Evolutionary conservation across 2,329 filamentous ascomycete species (phyloP).

Genomic region (Talaromyces sp.): DNA sequence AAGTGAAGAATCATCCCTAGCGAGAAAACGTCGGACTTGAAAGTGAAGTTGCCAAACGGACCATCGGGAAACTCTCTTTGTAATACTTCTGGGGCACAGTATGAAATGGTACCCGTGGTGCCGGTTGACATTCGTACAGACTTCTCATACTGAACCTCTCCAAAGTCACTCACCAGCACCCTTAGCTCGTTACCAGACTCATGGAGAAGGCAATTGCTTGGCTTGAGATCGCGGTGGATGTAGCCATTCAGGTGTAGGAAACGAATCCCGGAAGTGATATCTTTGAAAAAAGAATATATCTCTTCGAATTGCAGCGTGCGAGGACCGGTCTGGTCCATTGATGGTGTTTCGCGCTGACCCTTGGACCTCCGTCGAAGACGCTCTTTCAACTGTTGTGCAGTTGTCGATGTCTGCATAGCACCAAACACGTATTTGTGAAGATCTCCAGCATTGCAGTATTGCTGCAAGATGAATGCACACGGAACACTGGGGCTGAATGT

Average conservation of each 20-base stretch:
- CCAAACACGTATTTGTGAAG: conserved; percentile 81
- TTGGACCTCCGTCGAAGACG: conserved; percentile 76
- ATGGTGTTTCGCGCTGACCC: conserved; percentile 61
- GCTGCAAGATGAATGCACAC: conserved; percentile 93
- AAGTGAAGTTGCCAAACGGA: conserved; percentile 84
- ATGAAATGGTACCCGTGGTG: conserved; percentile 92
- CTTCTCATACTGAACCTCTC: conserved; percentile 85
- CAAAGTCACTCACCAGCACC: conserved; percentile 95
- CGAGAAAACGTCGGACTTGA: conserved; percentile 97
- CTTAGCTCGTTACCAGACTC: conserved; percentile 62
- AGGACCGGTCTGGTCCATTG: conserved; percentile 42
- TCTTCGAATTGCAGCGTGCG: conserved; percentile 71
- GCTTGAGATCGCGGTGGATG: conserved; percentile 93
- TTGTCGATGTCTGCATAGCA: conserved; percentile 53
- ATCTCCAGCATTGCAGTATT: conserved; percentile 94
- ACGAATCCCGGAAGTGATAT: conserved; percentile 85
- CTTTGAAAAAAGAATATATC: conserved; percentile 93
- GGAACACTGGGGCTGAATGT: conserved; percentile 86
- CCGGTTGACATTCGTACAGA: conserved; percentile 80
- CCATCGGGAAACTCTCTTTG: conserved; percentile 58
- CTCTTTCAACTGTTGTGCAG: conserved; percentile 82
- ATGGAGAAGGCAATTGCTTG: conserved; percentile 89
- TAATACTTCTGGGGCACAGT: conserved; percentile 92
- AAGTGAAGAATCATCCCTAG: conserved; percentile 98
- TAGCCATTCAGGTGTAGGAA: conserved; percentile 89